Conservation (phyloP, 768 basidiomycete genomes). For the Mycena crocata region DNA sequence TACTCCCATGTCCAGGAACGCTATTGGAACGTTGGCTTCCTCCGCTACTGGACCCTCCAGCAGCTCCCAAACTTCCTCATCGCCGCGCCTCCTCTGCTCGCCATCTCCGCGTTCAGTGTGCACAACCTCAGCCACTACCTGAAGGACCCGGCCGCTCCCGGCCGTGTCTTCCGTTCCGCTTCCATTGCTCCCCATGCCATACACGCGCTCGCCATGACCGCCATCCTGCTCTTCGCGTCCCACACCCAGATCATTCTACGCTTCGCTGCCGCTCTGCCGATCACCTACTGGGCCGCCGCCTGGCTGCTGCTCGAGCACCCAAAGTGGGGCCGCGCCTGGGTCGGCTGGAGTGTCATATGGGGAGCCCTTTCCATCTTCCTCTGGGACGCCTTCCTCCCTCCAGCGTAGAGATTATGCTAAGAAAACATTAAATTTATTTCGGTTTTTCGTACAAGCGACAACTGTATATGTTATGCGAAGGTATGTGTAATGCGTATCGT, state of each 20-base stretch:
- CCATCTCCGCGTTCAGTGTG: slow-evolving; percentile 57
- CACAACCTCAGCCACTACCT: slow-evolving; percentile 43
- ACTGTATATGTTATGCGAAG: slow-evolving; percentile 15
- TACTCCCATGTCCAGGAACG: slow-evolving; percentile 84
- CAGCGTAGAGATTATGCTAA: slow-evolving; percentile 68
- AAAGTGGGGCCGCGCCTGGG: slow-evolving; percentile 68
- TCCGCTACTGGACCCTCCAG: slow-evolving; percentile 85
- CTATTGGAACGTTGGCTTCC: slow-evolving; percentile 90
- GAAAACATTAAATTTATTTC: slow-evolving; percentile 14
- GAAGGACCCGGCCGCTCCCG: slow-evolving; percentile 13
- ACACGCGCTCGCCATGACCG: slow-evolving; percentile 73
- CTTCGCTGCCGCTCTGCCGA: slow-evolving; percentile 78
- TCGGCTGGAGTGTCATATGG: slow-evolving; percentile 86
- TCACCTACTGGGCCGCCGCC: slow-evolving; percentile 89
- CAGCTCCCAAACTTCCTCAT: slow-evolving; percentile 93
- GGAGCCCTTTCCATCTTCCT: slow-evolving; percentile 74
- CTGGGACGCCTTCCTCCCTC: slow-evolving; percentile 90
- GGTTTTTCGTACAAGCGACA: slow-evolving; percentile 22
- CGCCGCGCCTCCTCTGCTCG: slow-evolving; percentile 73
- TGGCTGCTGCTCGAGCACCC: slow-evolving; percentile 66
- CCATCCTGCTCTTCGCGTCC: slow-evolving; percentile 78
- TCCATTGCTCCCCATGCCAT: slow-evolving; percentile 78
- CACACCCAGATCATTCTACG: slow-evolving; percentile 92
- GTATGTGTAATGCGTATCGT: slow-evolving; percentile 6
- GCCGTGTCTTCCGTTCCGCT: slow-evolving; percentile 45